Evolutionary conservation across 1,284 basidiomycete genomes (phyloP).

Genomic region (Heterobasidion annosum): DNA sequence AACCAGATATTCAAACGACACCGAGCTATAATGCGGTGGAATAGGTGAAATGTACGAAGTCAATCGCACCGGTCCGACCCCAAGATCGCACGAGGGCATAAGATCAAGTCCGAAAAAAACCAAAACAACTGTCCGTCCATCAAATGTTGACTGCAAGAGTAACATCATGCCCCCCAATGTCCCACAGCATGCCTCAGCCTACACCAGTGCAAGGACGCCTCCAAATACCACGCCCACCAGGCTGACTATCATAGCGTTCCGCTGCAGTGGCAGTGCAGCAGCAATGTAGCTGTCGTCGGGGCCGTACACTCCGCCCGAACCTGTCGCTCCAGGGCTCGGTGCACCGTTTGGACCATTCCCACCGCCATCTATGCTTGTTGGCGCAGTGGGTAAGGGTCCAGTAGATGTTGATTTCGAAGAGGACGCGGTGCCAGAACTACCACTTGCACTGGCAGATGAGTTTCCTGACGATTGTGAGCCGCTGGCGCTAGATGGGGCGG

Average conservation of each 20-base stretch:
- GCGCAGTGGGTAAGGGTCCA: slow-evolving; percentile 44
- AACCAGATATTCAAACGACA: neutral
- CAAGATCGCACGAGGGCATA: slow-evolving; percentile 21
- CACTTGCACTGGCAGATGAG: slow-evolving; percentile 6
- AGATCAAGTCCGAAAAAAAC: neutral
- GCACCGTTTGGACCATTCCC: slow-evolving; percentile 38
- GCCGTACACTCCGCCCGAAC: slow-evolving; percentile 35
- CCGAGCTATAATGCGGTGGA: neutral
- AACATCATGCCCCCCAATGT: neutral
- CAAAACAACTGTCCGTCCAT: neutral
- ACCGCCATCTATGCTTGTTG: slow-evolving; percentile 41
- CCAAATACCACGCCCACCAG: slow-evolving; percentile 35
- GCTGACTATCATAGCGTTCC: slow-evolving; percentile 29
- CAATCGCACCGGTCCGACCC: neutral
- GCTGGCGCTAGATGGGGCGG: slow-evolving; percentile 9
- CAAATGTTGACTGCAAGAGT: too few relatives aligned
- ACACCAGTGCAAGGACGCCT: slow-evolving; percentile 15
- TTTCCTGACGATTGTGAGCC: slow-evolving; percentile 14
- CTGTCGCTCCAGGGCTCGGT: slow-evolving; percentile 35
- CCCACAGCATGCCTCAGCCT: neutral
- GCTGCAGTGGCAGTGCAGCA: slow-evolving; percentile 34
- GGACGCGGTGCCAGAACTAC: slow-evolving; percentile 14
- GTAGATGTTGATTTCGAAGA: slow-evolving; percentile 19
- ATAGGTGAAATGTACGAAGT: neutral
- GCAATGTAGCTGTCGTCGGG: slow-evolving; percentile 58